Conservation (phyloP, 2,329 filamentous ascomycete genomes). For the Botrytis hyacinthi region DNA sequence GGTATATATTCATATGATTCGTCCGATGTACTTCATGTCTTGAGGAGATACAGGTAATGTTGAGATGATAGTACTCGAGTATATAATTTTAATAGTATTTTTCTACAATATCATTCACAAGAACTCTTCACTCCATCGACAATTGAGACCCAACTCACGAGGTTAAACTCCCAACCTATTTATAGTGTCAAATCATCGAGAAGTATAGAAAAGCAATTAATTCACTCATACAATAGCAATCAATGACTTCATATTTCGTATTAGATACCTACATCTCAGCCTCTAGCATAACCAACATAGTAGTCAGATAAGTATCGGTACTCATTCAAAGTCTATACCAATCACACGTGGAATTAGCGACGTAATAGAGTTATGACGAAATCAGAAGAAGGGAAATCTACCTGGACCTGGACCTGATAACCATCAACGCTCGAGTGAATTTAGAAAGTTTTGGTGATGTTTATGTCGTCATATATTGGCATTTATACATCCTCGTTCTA, state of each 20-base stretch:
- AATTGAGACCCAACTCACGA: background rate
- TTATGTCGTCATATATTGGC: background rate
- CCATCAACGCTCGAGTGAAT: background rate
- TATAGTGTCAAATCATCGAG: background rate
- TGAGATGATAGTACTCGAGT: background rate
- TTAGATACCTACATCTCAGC: background rate
- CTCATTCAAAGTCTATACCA: background rate
- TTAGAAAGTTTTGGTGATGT: background rate
- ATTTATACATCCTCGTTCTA: background rate
- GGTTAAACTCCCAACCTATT: background rate
- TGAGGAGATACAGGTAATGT: background rate
- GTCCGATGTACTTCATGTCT: background rate
- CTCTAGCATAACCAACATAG: background rate
- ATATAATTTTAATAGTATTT: background rate
- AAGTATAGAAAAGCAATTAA: background rate
- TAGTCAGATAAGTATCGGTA: no score
- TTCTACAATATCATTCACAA: background rate
- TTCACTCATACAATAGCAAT: background rate
- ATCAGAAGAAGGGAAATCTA: background rate
- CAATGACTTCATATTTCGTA: background rate
- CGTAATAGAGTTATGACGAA: background rate
- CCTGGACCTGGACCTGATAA: background rate
- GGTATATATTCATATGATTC: background rate
- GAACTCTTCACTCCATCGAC: background rate
- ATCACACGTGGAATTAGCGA: background rate